Conservation (phyloP, 2,329 filamentous ascomycete species). For the Emmonsiellopsis sp. region DNA sequence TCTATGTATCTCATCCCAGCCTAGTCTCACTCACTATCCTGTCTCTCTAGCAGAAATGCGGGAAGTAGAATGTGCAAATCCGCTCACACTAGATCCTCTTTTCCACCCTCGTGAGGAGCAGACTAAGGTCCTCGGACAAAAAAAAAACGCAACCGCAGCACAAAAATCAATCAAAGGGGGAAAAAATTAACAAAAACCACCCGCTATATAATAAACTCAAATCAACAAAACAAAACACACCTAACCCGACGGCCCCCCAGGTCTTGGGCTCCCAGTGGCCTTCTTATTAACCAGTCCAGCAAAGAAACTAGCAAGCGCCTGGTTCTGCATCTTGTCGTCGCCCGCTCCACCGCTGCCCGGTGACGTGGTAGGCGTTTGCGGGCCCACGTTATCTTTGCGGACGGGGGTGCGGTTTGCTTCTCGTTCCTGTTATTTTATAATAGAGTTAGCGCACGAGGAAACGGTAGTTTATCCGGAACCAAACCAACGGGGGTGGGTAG, state of each 20-base stretch:
- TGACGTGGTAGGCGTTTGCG: conserved; percentile 19
- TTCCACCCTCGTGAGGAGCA: no score
- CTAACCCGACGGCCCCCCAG: conserved; percentile 26
- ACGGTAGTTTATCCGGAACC: not conserved
- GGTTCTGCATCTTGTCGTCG: conserved; percentile 47
- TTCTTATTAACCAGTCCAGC: conserved; percentile 49
- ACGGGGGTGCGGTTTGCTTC: conserved; percentile 32
- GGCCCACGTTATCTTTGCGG: conserved; percentile 21
- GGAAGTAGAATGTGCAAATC: no score
- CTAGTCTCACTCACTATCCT: no score
- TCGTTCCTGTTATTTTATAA: conserved; percentile 26
- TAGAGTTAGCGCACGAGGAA: conserved; percentile 1
- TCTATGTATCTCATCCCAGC: no score
- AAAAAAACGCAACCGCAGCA: no score
- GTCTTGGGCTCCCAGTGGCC: conserved; percentile 26
- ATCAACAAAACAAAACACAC: not conserved
- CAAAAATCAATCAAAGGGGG: no score
- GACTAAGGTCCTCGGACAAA: no score
- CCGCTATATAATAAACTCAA: not conserved
- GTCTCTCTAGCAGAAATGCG: no score
- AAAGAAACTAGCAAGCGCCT: conserved; percentile 53
- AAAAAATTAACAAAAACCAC: no score
- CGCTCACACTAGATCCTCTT: no score
- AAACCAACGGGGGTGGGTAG: no score
- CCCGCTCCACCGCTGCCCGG: conserved; percentile 16